Conservation (phyloP, 305 asterid genomes). For the Fraxinus ornus region DNA sequence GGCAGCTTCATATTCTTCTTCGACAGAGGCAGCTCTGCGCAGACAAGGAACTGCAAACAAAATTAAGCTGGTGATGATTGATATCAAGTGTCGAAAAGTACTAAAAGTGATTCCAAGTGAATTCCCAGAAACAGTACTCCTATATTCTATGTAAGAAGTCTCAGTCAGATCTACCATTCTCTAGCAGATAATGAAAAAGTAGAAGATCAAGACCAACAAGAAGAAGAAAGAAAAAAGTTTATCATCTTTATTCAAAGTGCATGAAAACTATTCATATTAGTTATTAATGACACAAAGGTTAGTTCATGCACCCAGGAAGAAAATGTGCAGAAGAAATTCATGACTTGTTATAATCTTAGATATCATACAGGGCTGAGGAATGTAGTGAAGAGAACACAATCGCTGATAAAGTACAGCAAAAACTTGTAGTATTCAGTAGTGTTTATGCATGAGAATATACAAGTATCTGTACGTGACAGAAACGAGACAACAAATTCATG, state of each 20-base stretch:
- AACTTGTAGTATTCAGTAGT: neutral
- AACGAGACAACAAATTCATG: constrained; percentile 9
- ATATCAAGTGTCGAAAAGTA: neutral
- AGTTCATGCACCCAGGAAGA: constrained; percentile 17
- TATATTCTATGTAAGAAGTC: neutral
- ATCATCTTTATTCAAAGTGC: neutral
- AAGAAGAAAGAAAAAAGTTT: neutral
- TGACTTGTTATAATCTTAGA: neutral
- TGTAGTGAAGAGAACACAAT: neutral
- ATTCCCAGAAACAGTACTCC: neutral
- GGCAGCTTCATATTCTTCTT: constrained; percentile 93
- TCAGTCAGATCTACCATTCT: neutral
- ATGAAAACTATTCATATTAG: neutral
- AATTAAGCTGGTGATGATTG: neutral
- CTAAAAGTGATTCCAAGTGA: neutral
- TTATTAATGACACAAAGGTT: constrained; percentile 1
- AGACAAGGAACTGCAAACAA: constrained; percentile 75
- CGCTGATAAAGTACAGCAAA: neutral
- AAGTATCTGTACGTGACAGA: neutral
- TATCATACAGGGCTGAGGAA: neutral
- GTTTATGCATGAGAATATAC: neutral
- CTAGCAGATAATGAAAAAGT: neutral
- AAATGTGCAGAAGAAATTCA: constrained; percentile 2
- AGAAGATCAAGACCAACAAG: neutral
- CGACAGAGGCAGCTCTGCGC: constrained; percentile 89